phyloP scores from a whole-genome alignment of 2,329 filamentous ascomycete genomes.

The Emydomyces testavorans region DNA sequence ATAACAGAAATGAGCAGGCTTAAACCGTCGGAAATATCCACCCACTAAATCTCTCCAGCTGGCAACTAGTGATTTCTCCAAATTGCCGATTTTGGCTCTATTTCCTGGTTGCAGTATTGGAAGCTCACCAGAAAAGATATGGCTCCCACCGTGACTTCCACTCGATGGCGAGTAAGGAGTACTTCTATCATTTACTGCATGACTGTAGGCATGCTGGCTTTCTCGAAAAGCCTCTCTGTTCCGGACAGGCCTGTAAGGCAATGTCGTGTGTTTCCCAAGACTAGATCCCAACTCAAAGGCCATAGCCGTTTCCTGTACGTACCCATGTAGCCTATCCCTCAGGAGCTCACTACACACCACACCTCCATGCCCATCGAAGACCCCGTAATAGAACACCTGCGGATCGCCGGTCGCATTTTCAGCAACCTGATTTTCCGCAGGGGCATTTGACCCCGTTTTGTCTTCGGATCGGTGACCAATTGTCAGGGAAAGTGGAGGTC shows the following conservation, averaged over 20 bases:
- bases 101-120: constrained; percentile 45
- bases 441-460: constrained; percentile 12
- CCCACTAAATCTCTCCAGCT: constrained; percentile 78
- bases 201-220: constrained; percentile 5
- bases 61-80: constrained; percentile 60
- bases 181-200: neutral
- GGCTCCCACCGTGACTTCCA: constrained; percentile 7
- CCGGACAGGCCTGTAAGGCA: constrained; percentile 9
- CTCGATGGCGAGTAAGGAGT: neutral
- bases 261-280: constrained; percentile 38
- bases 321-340: constrained; percentile 70
- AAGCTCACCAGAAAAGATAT: constrained; percentile 24
- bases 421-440: constrained; percentile 49
- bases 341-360: constrained; percentile 79
- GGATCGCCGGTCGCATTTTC: constrained; percentile 76
- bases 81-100: constrained; percentile 49
- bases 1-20: constrained; percentile 61
- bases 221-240: constrained; percentile 15
- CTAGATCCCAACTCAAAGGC: constrained; percentile 70
- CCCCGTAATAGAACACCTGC: constrained; percentile 92
- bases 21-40: constrained; percentile 88
- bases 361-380: constrained; percentile 94
- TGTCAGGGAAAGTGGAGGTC: constrained; percentile 56
- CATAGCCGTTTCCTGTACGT: constrained; percentile 69
- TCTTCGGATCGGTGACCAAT: constrained; percentile 20